Conservation (phyloP, 805 yeast genomes). For the Lachancea nothofagi region DNA sequence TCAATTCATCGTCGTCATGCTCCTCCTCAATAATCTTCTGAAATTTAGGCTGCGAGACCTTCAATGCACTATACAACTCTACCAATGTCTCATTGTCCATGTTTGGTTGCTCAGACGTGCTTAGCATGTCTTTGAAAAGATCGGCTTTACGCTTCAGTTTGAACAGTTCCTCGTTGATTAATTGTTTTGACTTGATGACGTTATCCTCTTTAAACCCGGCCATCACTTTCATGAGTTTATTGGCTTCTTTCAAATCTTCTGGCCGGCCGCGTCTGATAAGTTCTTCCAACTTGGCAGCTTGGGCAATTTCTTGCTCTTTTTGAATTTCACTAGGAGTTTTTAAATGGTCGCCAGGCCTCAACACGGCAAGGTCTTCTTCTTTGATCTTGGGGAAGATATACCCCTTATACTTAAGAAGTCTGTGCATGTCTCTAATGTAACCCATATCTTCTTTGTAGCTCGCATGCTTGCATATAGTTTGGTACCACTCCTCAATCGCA, state of each 20-base stretch:
- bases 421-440: constrained; percentile 91
- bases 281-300: constrained; percentile 92
- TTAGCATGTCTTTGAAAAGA: constrained; percentile 80
- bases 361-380: constrained; percentile 85
- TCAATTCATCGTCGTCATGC: constrained; percentile 59
- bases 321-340: constrained; percentile 87
- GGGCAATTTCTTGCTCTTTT: constrained; percentile 87
- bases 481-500: constrained; percentile 95
- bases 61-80: constrained; percentile 74
- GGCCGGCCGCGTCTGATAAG: constrained; percentile 93
- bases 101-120: constrained; percentile 39
- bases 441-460: constrained; percentile 88
- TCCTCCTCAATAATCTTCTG: constrained; percentile 81
- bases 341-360: constrained; percentile 81
- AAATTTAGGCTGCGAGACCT: constrained; percentile 80
- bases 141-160: constrained; percentile 82
- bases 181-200: constrained; percentile 56
- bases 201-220: constrained; percentile 93
- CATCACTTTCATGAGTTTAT: constrained; percentile 94
- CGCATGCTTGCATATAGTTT: constrained; percentile 85
- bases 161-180: constrained; percentile 77
- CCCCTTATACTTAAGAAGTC: constrained; percentile 83
- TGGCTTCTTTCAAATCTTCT: constrained; percentile 91
- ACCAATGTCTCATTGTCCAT: constrained; percentile 57
- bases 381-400: constrained; percentile 89